Percentiles rank a stretch among this genome's conserved stretches.
These are phyloP conservation scores for Onygena corvina DNA, from an alignment of 2,329 filamentous ascomycete genomes.

Conservation along the genomic window DNA sequence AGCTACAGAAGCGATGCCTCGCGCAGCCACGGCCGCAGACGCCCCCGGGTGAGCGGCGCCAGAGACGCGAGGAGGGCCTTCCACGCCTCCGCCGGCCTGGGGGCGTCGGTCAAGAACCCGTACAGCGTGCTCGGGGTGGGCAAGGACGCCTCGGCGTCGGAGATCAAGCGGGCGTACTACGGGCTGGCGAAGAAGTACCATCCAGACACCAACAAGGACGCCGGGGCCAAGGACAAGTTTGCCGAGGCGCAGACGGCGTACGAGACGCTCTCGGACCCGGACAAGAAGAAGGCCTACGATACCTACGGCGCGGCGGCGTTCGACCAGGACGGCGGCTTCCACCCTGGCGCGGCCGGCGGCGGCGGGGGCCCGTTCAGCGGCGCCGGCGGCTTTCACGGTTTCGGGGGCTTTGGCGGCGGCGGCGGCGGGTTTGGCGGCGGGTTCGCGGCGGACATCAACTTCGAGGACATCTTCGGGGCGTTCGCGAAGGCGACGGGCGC, in stretches of 20 bases:
- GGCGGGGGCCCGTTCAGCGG: conserved; percentile 42
- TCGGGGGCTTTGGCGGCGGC: conserved; percentile 40
- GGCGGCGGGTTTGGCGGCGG: conserved; percentile 48
- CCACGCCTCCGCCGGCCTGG: conserved; percentile 43
- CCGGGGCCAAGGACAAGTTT: conserved; percentile 88
- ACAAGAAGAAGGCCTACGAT: conserved; percentile 88
- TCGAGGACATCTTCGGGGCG: conserved; percentile 87
- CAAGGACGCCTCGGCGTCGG: conserved; percentile 65
- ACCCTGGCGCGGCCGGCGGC: conserved; percentile 53
- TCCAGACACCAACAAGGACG: conserved; percentile 94
- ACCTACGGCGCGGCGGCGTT: conserved; percentile 75
- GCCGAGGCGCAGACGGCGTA: conserved; percentile 87
- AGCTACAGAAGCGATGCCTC: conserved; percentile 25
- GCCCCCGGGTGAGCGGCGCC: too few relatives aligned
- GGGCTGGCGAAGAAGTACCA: conserved; percentile 95
- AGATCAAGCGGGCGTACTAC: conserved; percentile 99
- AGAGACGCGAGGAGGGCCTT: too few relatives aligned
- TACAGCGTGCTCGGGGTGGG: conserved; percentile 76
- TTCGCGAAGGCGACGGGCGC: conserved; percentile 57
- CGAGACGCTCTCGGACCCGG: conserved; percentile 79
- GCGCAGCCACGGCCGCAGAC: conserved; percentile 20
- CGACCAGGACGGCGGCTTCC: conserved; percentile 58
- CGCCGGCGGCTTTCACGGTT: conserved; percentile 48
- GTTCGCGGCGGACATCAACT: conserved; percentile 77
- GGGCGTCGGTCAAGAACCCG: conserved; percentile 70